phyloP scores from a whole-genome alignment of 495 filamentous ascomycete genomes.

The Penicillium malachiteum region DNA sequence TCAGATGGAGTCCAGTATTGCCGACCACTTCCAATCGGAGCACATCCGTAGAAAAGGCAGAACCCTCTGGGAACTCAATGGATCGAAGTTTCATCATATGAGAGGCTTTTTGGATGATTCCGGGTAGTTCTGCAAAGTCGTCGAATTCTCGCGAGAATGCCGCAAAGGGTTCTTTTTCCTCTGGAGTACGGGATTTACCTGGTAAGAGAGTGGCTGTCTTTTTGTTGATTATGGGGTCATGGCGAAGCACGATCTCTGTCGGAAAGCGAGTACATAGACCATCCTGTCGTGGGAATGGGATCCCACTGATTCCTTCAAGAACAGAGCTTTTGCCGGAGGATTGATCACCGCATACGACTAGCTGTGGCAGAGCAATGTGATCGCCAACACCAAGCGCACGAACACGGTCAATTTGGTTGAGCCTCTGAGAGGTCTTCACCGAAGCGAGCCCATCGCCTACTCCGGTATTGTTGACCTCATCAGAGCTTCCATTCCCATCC shows the following conservation, averaged over 20 bases:
- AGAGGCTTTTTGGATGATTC: conserved; percentile 43
- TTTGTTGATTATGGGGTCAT: conserved; percentile 5
- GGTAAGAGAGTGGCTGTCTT: conserved; percentile 19
- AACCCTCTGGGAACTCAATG: conserved; percentile 15
- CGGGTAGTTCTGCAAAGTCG: conserved; percentile 37
- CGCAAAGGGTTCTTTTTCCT: conserved; percentile 11
- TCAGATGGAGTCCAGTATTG: conserved; percentile 50
- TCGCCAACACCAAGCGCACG: conserved; percentile 54
- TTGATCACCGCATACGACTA: conserved; percentile 65
- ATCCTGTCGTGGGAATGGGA: conserved; percentile 38
- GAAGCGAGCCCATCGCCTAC: neutral
- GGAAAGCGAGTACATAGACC: conserved; percentile 39
- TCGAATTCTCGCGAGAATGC: conserved; percentile 8
- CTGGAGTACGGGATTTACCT: conserved; percentile 5
- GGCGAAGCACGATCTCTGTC: conserved; percentile 31
- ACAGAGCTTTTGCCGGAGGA: conserved; percentile 49
- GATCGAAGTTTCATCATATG: conserved; percentile 34
- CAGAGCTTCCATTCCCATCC: too few species aligned
- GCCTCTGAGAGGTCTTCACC: conserved; percentile 10
- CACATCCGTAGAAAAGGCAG: conserved; percentile 48
- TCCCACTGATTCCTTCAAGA: conserved; percentile 41
- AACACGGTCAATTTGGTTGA: conserved; percentile 32
- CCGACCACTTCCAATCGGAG: conserved; percentile 52
- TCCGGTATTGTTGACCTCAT: too few species aligned
- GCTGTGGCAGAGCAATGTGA: conserved; percentile 60